Base-by-base conservation (phyloP, 768 basidiomycete species). In the Termitomyces heimii region DNA sequence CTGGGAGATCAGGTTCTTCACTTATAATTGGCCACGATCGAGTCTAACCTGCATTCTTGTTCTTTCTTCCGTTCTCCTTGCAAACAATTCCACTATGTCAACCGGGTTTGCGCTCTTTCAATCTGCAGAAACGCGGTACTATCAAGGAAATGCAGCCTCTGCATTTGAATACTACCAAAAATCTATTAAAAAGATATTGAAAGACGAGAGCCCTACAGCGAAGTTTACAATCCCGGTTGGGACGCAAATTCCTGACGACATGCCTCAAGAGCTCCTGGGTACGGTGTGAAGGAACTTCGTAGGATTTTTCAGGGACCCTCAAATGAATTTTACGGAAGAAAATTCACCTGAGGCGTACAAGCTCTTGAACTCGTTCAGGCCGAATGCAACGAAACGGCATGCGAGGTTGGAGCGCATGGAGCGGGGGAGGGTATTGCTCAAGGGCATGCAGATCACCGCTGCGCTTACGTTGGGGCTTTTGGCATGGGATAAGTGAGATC, bases 401-500 rank as follows among this genome's bases (percentile, higher is more conserved):
- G 35, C 60, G 8, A 62, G 63, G 45, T 63, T 73, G 46, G 59
- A 61, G 39, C 55, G 60, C 5, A 66, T 65, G 5, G 29, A 55
- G 10, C 32, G 62, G 9, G 71, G 61, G 4, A 62, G 62, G 55
- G 47, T 68, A n/a, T 22, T 72, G 48, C 58, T 73, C n/a, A 71
- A 69, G 56, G 69, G 62, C 13, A 65, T 72, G 65, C 70, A 71
- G 45, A 64, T 72, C 31, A 63, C 61, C 2, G 70, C 68, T 2
- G 61, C 59, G 8, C 49, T 71, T 26, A 68, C 70, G 24, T 60
- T 72, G 16, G 71, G 67, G 3, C 49, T 73, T 40, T 43, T 71
- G 12, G 71, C 71, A 8, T 73, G 71, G 71, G 66, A 68, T 43
- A 62, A 65, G 24, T 59, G 62, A 14, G 71, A 73, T 50, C 68